Evolutionary conservation across 768 basidiomycete genomes (phyloP).

Genomic region (Mycena haematopus): DNA sequence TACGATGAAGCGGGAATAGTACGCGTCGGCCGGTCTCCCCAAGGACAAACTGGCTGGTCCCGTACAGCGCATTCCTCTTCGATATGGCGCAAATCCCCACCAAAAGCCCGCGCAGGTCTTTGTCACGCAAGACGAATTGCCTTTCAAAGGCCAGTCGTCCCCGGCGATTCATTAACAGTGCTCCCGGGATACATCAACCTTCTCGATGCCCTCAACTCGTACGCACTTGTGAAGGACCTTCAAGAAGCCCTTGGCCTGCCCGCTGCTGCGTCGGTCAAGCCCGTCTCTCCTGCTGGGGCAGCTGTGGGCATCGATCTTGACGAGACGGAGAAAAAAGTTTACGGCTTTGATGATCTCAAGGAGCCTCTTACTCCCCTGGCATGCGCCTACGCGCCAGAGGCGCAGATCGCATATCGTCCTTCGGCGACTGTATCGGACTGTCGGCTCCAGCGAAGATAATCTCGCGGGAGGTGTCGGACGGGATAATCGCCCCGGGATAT

Average conservation of each 20-base stretch:
- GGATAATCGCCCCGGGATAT: slow-evolving; percentile 96
- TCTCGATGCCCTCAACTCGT: slow-evolving; percentile 96
- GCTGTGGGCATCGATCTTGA: slow-evolving; percentile 88
- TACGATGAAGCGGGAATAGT: slow-evolving; percentile 97
- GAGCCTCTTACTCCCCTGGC: slow-evolving; percentile 89
- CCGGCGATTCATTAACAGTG: slow-evolving; percentile 52
- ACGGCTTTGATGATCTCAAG: slow-evolving; percentile 95
- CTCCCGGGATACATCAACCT: slow-evolving; percentile 99
- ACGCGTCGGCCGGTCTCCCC: slow-evolving; percentile 79
- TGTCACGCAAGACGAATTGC: slow-evolving; percentile 85
- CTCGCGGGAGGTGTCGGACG: slow-evolving; percentile 99
- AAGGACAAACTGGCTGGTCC: slow-evolving; percentile 67
- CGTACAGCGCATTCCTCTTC: slow-evolving; percentile 83
- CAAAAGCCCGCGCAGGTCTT: slow-evolving; percentile 98
- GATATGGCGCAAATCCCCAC: slow-evolving; percentile 98
- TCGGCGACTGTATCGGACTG: slow-evolving; percentile 97
- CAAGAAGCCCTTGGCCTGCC: slow-evolving; percentile 86
- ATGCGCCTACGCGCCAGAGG: slow-evolving; percentile 95
- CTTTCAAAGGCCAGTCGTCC: slow-evolving; percentile 80
- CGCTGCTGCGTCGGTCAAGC: slow-evolving; percentile 99
- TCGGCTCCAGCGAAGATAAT: slow-evolving; percentile 94
- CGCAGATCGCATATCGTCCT: slow-evolving; percentile 99
- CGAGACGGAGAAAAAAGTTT: slow-evolving; percentile 89
- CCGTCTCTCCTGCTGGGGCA: slow-evolving; percentile 97
- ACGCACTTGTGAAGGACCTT: slow-evolving; percentile 93